Evolutionary conservation across 768 basidiomycete genomes (phyloP), one percentile per base, ranked within the genome.

Genomic region (Macrocybe gigantea): DNA sequence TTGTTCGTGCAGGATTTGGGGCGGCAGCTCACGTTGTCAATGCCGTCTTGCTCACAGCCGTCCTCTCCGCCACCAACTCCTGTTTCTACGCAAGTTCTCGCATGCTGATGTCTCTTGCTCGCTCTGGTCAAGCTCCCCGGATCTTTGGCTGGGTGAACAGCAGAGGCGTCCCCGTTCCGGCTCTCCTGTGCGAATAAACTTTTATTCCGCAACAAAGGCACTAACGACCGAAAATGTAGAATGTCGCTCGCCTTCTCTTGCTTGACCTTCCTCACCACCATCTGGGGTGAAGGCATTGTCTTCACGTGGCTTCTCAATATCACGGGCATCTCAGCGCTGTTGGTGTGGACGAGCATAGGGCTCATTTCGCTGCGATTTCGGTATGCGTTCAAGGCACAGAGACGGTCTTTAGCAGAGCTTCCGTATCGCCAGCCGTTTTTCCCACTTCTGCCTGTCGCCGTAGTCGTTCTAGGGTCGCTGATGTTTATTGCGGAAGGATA

Each of bases 11-110:
- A 0, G 77, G 80, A 1, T 81, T 83, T 60, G 74, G 74, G n/a
- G 75, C 75, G 1, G 79, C 74, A 1, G 78, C 73, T 5, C 78
- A 85, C 57, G 66, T 85, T 47, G 70, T 85, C 53, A 85, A 87
- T 56, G 79, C 79, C 0, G 79, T 83, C 14, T 74, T 85, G 45
- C 74, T 85, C 49, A 82, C 82, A 33, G 79, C 80, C 0, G 81
- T 82, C 2, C 58, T 83, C 42, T 82, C 80, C 11, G 79, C 80
- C n/a, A 79, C 77, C 2, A 79, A 82, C 52, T 78, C 78, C 1
- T 81, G 78, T 57, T 81, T 85, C 58, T 84, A 79, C 55, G 83
- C 80, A 5, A 78, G 79, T 47, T 82, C 82, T 3, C 72, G 82
- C 1, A 79, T 80, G 71, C 60, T 83, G 6, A 63, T 75, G 33